Evolutionary conservation across 441 rosid species (phyloP).

Genomic region (Codiaeum variegatum): DNA sequence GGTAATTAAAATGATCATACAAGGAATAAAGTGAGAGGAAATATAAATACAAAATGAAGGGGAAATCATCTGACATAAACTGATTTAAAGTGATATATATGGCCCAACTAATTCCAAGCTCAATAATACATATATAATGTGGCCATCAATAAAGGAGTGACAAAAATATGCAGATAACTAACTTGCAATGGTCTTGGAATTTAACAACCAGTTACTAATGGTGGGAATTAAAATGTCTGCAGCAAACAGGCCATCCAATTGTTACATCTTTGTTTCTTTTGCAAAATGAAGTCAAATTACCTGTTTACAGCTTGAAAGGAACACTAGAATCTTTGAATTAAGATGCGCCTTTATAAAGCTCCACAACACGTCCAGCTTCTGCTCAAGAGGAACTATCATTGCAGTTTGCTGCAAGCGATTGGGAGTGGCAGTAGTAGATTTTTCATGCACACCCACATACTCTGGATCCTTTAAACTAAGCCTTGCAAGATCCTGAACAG

Average conservation of each 20-base stretch:
- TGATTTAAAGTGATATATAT: not conserved
- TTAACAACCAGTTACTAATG: not conserved
- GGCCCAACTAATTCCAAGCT: not conserved
- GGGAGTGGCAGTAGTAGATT: conserved; percentile 80
- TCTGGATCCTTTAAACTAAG: conserved; percentile 95
- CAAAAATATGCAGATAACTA: not conserved
- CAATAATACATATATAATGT: not conserved
- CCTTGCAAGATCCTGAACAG: conserved; percentile 91
- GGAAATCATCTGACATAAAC: not conserved
- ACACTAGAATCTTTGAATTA: conserved; percentile 73
- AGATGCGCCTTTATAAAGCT: conserved; percentile 85
- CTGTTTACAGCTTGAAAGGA: conserved; percentile 92
- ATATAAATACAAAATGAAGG: not conserved
- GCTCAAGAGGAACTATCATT: conserved; percentile 79
- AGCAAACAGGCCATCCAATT: not conserved
- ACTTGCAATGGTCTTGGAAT: not conserved
- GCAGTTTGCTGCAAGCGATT: conserved; percentile 71
- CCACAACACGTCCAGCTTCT: conserved; percentile 89
- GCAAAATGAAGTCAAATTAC: conserved; percentile 33
- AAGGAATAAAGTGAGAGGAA: not conserved
- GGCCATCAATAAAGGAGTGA: not conserved
- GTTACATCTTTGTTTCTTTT: not conserved
- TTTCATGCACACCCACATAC: conserved; percentile 85
- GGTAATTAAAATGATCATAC: not conserved
- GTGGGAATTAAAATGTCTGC: not conserved